Percentiles rank a stretch among this genome's conserved stretches.
Conservation (phyloP, 176 grass and related monocot species). For the Leersia perrieri region DNA sequence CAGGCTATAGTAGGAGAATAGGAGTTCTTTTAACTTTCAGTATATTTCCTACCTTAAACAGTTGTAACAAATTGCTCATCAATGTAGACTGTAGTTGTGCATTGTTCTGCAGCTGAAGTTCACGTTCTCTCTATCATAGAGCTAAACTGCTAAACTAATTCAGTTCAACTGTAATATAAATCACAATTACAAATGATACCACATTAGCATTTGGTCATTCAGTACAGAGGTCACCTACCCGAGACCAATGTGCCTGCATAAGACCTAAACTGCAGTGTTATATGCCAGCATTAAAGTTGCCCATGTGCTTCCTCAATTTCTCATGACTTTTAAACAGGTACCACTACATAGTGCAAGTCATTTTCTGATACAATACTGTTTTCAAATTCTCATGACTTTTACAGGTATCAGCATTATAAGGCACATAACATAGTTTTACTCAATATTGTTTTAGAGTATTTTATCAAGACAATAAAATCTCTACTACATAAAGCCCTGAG, state of each 20-base stretch:
- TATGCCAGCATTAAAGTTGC: slow-evolving; percentile 18
- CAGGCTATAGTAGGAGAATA: slow-evolving; percentile 3
- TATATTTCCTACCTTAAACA: neutral
- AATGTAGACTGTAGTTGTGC: neutral
- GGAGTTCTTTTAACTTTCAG: neutral
- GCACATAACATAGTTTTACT: neutral
- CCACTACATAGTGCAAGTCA: neutral
- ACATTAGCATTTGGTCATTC: neutral
- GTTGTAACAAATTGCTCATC: neutral
- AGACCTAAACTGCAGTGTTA: neutral
- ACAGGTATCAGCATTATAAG: no score
- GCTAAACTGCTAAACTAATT: neutral
- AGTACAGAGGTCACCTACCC: slow-evolving; percentile 9
- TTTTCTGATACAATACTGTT: slow-evolving; percentile 29
- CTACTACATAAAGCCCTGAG: slow-evolving; percentile 2
- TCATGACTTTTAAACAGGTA: slow-evolving; percentile 12
- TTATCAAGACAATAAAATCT: neutral
- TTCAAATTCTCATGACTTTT: no score
- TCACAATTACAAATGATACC: neutral
- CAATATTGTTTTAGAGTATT: neutral
- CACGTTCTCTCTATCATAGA: neutral
- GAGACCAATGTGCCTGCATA: neutral
- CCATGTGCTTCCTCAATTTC: slow-evolving; percentile 18
- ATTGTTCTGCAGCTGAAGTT: neutral
- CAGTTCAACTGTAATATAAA: neutral